These are phyloP conservation scores for Phyllostachys edulis DNA, from an alignment of 176 grass and related monocot species.

Conservation along the genomic window DNA sequence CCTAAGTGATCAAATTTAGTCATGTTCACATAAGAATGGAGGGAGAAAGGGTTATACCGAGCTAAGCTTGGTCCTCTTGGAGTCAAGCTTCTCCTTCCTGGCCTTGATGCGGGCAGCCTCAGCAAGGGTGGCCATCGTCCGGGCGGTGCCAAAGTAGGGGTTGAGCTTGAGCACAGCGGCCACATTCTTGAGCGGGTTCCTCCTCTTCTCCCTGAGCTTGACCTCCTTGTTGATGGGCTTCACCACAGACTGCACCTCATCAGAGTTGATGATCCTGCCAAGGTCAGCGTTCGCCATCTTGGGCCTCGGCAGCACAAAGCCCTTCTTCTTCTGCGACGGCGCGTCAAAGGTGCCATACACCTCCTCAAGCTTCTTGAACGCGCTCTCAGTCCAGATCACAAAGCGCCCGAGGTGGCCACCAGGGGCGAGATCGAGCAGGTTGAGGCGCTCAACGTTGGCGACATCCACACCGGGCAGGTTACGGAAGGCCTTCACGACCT, in stretches of 20 bases:
- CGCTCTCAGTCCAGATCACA: conserved; percentile 86
- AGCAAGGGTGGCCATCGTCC: conserved; percentile 73
- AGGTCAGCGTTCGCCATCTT: conserved; percentile 83
- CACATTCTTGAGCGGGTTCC: conserved; percentile 77
- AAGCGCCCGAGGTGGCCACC: conserved; percentile 80
- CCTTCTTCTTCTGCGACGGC: conserved; percentile 75
- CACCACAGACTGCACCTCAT: conserved; percentile 80
- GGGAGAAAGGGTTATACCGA: conserved; percentile 17
- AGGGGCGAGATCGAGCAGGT: conserved; percentile 73
- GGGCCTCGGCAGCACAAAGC: conserved; percentile 68
- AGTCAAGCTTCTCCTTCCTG: conserved; percentile 67
- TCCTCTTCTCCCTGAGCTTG: conserved; percentile 61
- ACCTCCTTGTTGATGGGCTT: conserved; percentile 72
- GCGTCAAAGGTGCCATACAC: conserved; percentile 69
- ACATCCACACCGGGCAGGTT: conserved; percentile 82
- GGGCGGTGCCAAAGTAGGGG: conserved; percentile 66
- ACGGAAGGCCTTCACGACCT: conserved; percentile 88
- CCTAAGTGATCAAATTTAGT: background rate
- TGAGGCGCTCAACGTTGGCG: conserved; percentile 77
- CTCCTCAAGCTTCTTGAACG: conserved; percentile 82
- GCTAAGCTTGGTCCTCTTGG: conserved; percentile 54
- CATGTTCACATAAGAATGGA: background rate
- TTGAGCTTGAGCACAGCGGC: conserved; percentile 73
- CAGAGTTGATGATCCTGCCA: conserved; percentile 78
- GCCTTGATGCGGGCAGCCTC: conserved; percentile 71